Conservation (phyloP, 352 stramenopile genomes). For the Phytophthora hibernalis region DNA sequence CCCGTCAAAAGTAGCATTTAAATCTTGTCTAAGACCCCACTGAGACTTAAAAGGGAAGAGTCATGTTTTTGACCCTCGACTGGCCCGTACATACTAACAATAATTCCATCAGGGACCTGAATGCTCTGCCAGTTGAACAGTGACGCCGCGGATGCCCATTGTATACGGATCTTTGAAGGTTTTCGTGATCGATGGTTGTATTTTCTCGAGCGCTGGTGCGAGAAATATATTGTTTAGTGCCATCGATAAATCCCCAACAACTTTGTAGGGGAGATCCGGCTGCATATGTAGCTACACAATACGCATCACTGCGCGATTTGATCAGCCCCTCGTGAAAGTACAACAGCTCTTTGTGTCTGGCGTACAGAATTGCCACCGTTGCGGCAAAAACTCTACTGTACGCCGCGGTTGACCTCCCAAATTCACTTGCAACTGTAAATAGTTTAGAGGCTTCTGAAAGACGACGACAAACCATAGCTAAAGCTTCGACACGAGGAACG, state of each 20-base stretch:
- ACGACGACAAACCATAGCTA: neutral
- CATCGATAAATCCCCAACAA: constrained; percentile 10
- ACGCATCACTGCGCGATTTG: neutral
- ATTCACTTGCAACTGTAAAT: neutral
- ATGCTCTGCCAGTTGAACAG: constrained; percentile 11
- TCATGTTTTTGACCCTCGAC: neutral
- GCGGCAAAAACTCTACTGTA: neutral
- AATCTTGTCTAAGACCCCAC: neutral
- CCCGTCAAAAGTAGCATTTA: neutral
- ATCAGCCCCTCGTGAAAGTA: neutral
- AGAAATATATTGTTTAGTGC: neutral
- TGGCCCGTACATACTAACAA: neutral
- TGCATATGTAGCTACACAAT: neutral
- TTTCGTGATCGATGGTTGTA: neutral
- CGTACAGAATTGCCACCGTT: neutral
- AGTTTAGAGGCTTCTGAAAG: neutral
- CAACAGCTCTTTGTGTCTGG: neutral
- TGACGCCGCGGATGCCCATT: constrained; percentile 1
- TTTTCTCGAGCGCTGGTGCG: constrained; percentile 1
- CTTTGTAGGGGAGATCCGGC: neutral
- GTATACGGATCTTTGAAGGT: neutral
- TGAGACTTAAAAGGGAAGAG: neutral
- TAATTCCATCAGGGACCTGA: constrained; percentile 1
- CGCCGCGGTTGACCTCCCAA: neutral
- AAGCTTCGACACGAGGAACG: neutral